Evolutionary conservation across 2,329 filamentous ascomycete genomes (phyloP), one percentile per base, ranked within the genome.

Genomic region (Fusarium sp.): DNA sequence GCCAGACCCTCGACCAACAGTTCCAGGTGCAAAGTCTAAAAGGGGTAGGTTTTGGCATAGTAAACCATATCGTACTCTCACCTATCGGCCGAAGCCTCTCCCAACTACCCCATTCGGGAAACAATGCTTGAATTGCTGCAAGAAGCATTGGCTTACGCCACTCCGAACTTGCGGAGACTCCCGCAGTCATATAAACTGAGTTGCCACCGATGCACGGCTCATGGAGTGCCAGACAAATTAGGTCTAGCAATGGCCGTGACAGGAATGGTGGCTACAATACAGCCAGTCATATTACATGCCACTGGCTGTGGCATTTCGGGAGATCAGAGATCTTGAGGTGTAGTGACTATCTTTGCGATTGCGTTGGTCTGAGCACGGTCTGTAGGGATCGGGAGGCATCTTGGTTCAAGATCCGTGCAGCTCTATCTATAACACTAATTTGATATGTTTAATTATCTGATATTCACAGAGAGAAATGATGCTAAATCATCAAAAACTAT

Each of bases 201-300:
- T 13, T 37, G 35, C 35, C 35, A 37, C 35, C 14, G 9, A 15
- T 23, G 19, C 6, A 9, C n/a, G 35, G 17, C 6, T 21, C 9
- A 9, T 4, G 9, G 11, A 19, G 36, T 11, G 19, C 17, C 36
- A 23, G 6, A 23, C 14, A 23, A 19, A 13, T 38, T 38, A 14
- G 36, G 36, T 14, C 19, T 38, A 38, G 36, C 13, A 13, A n/a
- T n/a, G 36, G 8, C 36, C 19, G 19, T 19, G 36, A n/a, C 23
- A 14, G 53, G 53, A 57, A 57, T 57, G 53, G 13, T 17, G 14
- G 9, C 8, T 13, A 19, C 6, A 17, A 19, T 23, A 13, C 8
- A 13, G 25, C 55, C 53, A 58, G 37, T 58, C 31, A 46, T 11
- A 9, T 53, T 58, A 53, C 47, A 58, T 58, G 25, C 21, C 46